Conservation (phyloP, 2,329 filamentous ascomycete species). For the Neospermospora avenae region DNA sequence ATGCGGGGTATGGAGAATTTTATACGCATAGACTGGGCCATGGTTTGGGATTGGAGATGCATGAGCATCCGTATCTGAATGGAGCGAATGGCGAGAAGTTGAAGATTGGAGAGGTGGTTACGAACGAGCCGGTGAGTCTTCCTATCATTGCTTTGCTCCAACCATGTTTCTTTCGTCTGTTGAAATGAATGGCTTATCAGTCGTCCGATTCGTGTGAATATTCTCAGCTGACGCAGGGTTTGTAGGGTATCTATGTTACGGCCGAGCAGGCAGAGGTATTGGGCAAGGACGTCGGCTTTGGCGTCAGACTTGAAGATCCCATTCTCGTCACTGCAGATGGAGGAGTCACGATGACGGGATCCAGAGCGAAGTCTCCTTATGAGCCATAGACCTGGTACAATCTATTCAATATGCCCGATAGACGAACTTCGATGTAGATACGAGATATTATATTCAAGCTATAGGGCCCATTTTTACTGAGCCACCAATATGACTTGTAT, state of each 20-base stretch:
- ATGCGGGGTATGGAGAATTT: conserved; percentile 46
- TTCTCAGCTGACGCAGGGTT: neutral
- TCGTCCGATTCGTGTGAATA: too few species aligned
- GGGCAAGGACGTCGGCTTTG: conserved; percentile 46
- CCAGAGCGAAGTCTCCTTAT: conserved; percentile 26
- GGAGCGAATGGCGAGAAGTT: conserved; percentile 53
- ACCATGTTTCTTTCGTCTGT: neutral
- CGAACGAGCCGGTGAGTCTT: conserved; percentile 49
- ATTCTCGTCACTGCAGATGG: conserved; percentile 52
- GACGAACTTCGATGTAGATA: too few species aligned
- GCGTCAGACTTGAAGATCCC: conserved; percentile 59
- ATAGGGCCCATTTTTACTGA: too few species aligned
- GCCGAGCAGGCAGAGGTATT: conserved; percentile 32
- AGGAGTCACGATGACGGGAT: conserved; percentile 38
- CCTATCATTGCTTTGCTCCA: neutral
- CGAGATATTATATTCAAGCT: too few species aligned
- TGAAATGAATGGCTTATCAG: too few species aligned
- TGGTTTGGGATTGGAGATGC: conserved; percentile 62
- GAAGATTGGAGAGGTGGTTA: conserved; percentile 57
- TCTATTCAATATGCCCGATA: too few species aligned
- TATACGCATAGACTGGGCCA: conserved; percentile 63
- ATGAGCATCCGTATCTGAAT: conserved; percentile 62
- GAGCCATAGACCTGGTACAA: too few species aligned
- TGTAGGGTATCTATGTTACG: conserved; percentile 52
- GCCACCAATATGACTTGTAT: too few species aligned